These are phyloP conservation scores for Coemansia sp. DNA, from an alignment of 192 early-diverging fungal species.

Conservation along the genomic window DNA sequence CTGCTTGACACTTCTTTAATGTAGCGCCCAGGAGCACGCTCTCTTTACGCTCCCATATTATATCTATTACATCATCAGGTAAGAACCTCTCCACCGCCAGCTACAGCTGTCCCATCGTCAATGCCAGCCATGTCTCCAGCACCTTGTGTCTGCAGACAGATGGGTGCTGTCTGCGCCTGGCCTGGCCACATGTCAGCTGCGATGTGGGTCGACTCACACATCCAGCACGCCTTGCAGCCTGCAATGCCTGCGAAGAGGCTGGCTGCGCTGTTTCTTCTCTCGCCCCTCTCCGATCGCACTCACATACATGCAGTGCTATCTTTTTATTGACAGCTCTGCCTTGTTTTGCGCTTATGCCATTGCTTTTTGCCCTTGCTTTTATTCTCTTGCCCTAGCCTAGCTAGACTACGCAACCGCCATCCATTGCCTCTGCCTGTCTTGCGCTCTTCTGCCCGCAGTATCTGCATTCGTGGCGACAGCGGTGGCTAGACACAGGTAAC, in stretches of 20 bases:
- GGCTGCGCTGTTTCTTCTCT: not conserved
- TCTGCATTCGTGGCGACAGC: conserved; percentile 16
- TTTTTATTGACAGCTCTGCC: conserved; percentile 7
- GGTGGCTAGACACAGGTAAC: conserved; percentile 13
- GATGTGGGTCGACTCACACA: conserved; percentile 7
- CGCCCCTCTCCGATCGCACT: conserved; percentile 8
- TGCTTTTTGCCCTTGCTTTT: not conserved
- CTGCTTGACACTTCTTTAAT: not conserved
- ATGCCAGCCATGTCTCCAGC: not conserved
- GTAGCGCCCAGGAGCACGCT: conserved; percentile 9
- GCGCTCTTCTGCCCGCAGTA: conserved; percentile 5
- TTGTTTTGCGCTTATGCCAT: not conserved
- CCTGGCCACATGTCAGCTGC: not conserved
- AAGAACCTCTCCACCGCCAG: not conserved
- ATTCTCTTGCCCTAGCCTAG: not conserved
- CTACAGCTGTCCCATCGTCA: not conserved
- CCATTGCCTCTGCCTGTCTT: not conserved
- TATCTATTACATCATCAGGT: conserved; percentile 11
- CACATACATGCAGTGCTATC: conserved; percentile 2
- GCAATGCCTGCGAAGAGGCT: conserved; percentile 10
- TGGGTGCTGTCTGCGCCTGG: not conserved
- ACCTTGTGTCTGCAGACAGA: not conserved
- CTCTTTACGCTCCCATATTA: conserved; percentile 3
- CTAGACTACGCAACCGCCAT: not conserved
- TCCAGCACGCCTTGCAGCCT: conserved; percentile 15